phyloP scores from a whole-genome alignment of 495 filamentous ascomycete species.

The Penicillium simplicissimum region DNA sequence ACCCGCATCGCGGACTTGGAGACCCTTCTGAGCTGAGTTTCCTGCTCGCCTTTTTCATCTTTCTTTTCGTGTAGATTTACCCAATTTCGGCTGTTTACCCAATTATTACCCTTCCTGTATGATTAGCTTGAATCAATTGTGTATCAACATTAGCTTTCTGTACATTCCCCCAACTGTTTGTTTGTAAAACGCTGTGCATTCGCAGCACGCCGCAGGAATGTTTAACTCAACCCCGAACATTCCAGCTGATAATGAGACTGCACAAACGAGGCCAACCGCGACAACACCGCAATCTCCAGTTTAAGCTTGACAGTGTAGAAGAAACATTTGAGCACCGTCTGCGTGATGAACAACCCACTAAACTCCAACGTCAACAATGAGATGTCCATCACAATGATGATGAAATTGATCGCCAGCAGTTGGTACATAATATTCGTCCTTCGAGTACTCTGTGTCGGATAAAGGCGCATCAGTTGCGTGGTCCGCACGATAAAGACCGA shows the following conservation, averaged over 20 bases:
- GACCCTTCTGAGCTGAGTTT: conserved; percentile 43
- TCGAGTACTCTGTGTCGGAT: conserved; percentile 24
- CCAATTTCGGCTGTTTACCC: neutral
- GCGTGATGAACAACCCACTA: conserved; percentile 32
- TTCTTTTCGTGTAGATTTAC: neutral
- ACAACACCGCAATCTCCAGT: conserved; percentile 43
- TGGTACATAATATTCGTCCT: conserved; percentile 39
- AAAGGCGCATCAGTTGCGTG: conserved; percentile 29
- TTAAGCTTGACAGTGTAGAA: conserved; percentile 54
- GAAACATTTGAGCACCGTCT: conserved; percentile 42
- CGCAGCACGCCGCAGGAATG: neutral
- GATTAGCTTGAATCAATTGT: neutral
- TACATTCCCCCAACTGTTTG: neutral
- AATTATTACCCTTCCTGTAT: neutral
- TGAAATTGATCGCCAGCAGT: conserved; percentile 42
- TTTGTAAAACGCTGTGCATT: neutral
- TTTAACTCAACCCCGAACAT: conserved; percentile 3
- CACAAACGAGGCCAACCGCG: conserved; percentile 3
- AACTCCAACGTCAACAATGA: conserved; percentile 36
- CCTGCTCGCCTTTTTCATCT: neutral
- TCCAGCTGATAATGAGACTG: neutral
- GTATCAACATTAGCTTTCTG: neutral
- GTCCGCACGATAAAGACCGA: conserved; percentile 45
- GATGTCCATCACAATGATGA: conserved; percentile 40
- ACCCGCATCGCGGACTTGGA: conserved; percentile 60